Evolutionary conservation across 768 basidiomycete genomes (phyloP).

Genomic region (Boletus tomentosulus): DNA sequence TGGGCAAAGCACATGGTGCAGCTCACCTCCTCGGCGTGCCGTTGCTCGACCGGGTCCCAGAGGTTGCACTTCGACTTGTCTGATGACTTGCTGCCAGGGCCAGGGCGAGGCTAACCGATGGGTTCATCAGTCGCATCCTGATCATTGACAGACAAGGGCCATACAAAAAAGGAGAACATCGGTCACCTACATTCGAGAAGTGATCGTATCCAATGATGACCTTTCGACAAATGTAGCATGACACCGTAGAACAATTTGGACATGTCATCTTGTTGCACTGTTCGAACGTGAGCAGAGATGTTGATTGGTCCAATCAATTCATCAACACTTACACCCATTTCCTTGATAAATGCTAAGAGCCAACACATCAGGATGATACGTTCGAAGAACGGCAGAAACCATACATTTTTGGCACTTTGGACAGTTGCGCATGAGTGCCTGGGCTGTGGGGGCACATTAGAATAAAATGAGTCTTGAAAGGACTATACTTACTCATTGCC

Average conservation of each 20-base stretch:
- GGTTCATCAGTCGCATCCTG: constrained; percentile 5
- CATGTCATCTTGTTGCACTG: constrained; percentile 94
- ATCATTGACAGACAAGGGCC: not conserved
- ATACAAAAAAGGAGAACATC: not conserved
- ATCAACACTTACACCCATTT: constrained; percentile 54
- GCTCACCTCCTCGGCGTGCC: constrained; percentile 63
- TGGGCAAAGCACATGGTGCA: not conserved
- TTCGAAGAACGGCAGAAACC: constrained; percentile 7
- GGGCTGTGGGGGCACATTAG: constrained; percentile 40
- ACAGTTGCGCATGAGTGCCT: constrained; percentile 83
- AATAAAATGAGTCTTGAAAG: not conserved
- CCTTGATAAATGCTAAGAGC: constrained; percentile 72
- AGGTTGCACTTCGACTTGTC: constrained; percentile 53
- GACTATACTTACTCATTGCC: constrained; percentile 71
- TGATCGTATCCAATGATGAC: constrained; percentile 75
- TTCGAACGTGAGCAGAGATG: not conserved
- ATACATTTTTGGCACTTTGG: constrained; percentile 80
- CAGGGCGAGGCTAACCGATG: constrained; percentile 20
- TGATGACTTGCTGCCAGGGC: constrained; percentile 5
- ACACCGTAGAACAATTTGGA: constrained; percentile 64
- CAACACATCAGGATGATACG: not conserved
- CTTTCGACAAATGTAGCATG: constrained; percentile 82
- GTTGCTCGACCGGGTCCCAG: constrained; percentile 64
- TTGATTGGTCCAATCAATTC: not conserved
- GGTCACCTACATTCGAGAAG: constrained; percentile 49